phyloP scores from a whole-genome alignment of 257 asterid species.

The Solanum acaule region DNA sequence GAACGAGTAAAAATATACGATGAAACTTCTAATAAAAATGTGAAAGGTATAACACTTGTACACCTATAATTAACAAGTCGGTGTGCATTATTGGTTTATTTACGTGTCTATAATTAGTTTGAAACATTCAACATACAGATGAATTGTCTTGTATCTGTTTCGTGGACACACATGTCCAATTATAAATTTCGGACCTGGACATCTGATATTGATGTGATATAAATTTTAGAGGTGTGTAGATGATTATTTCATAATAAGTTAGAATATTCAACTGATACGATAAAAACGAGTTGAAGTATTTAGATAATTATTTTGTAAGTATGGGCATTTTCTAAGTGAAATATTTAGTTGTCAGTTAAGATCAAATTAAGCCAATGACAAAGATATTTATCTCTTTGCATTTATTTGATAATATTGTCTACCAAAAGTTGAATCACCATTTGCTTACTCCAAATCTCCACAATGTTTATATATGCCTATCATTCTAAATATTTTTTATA shows the following conservation, averaged over 20 bases:
- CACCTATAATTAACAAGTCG: not conserved
- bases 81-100: not conserved
- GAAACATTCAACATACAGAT: not conserved
- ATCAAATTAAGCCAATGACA: not conserved
- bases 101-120: not conserved
- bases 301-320: not conserved
- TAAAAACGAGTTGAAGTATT: fast-evolving
- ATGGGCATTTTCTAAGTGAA: too few species aligned
- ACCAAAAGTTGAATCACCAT: not conserved
- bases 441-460: not conserved
- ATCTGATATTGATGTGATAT: fast-evolving
- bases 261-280: fast-evolving
- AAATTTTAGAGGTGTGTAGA: not conserved
- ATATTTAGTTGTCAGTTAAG: too few species aligned
- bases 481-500: not conserved
- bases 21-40: not conserved
- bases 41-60: not conserved
- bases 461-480: not conserved
- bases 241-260: not conserved
- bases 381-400: not conserved
- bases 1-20: not conserved
- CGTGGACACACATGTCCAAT: not conserved
- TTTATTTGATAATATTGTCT: not conserved
- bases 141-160: not conserved
- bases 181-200: not conserved